Base-by-base conservation (phyloP, 2,329 filamentous ascomycete species). In the Cladobotryum mycophilum region DNA sequence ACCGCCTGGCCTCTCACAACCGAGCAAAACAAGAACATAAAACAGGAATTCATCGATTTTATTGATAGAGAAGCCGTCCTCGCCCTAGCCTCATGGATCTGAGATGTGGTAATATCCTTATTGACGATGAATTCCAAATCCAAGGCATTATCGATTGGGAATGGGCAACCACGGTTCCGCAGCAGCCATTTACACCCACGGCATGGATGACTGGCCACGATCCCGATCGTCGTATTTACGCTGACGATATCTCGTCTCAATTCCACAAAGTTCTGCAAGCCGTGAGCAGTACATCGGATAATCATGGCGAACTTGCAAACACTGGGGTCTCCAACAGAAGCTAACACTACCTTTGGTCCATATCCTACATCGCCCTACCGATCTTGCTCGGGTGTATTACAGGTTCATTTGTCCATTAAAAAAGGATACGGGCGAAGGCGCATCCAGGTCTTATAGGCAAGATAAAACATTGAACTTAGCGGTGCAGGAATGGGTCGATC, bases 91-190 rank as follows among this genome's bases (percentile, higher is more conserved):
- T 55, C 55, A 38, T 52, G 5, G 61, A 64, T 43, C 45, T 64
- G 1, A 51, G 56, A 25, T 43, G 51, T 30, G 40, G 44, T 20
- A 64, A 64, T 49, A 61, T 61, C 14, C 53, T 65, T 30, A 59
- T 65, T 12, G 58, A 63, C 22, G 47, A 56, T 1, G 40, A 56
- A 7, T 30, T 61, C 2, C 48, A 41, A 3, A 59, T 65, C 15
- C 51, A 45, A 14, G 57, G 53, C n/a, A 56, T 64, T 17, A 58
- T 63, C 45, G 62, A 63, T 48, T 64, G 61, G 62, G 61, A 64
- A 47, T 65, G 58, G 41, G 13, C 56, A 33, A 45, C 34, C 9
- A 55, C 54, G 8, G 36, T 59, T 48, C 56, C 56, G 25, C 51
- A 35, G 3, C 47, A 56, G 25, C 15, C 52, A 5, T 56, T 58